phyloP scores from a whole-genome alignment of 805 yeast genomes.

The Torulaspora quercuum region DNA sequence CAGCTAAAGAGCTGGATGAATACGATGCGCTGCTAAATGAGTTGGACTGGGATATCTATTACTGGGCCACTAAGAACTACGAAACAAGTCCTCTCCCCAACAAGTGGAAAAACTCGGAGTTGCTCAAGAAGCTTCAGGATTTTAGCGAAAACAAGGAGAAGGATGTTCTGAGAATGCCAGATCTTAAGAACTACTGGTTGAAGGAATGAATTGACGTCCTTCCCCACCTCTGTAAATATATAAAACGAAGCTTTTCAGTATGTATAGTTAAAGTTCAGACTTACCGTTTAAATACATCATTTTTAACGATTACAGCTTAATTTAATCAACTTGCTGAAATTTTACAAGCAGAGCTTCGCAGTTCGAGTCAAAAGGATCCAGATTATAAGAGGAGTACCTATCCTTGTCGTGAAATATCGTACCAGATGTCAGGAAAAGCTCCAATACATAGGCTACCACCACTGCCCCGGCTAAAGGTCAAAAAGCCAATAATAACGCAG shows the following conservation, averaged over 20 bases:
- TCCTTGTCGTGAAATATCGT: too few relatives aligned
- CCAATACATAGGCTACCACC: slow-evolving; percentile 59
- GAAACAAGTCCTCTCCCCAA: slow-evolving; percentile 84
- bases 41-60: slow-evolving; percentile 98
- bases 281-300: slow-evolving; percentile 2
- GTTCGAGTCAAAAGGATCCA: background rate
- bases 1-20: slow-evolving; percentile 68
- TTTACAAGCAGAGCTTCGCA: background rate
- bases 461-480: slow-evolving; percentile 67
- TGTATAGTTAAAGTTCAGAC: too few relatives aligned
- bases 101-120: slow-evolving; percentile 67
- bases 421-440: slow-evolving; percentile 38
- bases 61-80: slow-evolving; percentile 90
- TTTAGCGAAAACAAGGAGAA: slow-evolving; percentile 68
- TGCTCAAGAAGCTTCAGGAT: slow-evolving; percentile 64
- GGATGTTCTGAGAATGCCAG: slow-evolving; percentile 85
- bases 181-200: slow-evolving; percentile 34
- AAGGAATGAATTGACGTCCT: slow-evolving; percentile 2
- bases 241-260: too few relatives aligned
- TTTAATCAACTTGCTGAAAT: slow-evolving; percentile 2
- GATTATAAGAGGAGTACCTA: background rate
- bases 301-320: slow-evolving; percentile 1
- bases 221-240: background rate
- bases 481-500: slow-evolving; percentile 54
- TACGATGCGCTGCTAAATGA: slow-evolving; percentile 84